Evolutionary conservation across 2,329 filamentous ascomycete genomes (phyloP), one percentile per base, ranked within the genome.

Genomic region (Trichoderma oligosporum): DNA sequence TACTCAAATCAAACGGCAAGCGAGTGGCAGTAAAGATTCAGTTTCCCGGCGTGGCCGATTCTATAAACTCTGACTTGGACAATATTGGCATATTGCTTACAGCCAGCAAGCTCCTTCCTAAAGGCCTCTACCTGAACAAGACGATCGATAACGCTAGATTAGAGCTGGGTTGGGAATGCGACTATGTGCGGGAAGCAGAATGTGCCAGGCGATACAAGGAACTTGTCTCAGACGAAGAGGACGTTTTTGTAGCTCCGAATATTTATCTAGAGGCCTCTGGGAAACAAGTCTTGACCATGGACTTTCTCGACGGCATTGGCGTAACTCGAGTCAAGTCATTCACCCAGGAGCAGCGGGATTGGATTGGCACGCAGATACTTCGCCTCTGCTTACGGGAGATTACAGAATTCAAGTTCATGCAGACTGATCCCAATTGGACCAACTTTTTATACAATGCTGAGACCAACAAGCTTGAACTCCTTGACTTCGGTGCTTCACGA

Each of bases 391-490:
- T 97, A 36, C 87, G 92, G 58, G 94, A 97, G 74, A 93, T 97
- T 65, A 87, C 87, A 62, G 91, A 96, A 73, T 97, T 97, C 82
- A 86, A 81, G 60, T 97, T 96, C 76, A 99, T 99, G 94, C 94
- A 99, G 75, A 99, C 94, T 4, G 94, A 99, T 69, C 94, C 94
- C 38, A 99, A 99, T 78, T 99, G 94, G 94, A 97, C 93, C 31
- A 99, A 99, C 73, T 99, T 99, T 72, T 80, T 97, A 18, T 99
- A 91, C 78, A 94, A 97, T 66, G 77, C 84, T 1, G 65, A 76
- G 18, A 84, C 80, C 4, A 77, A 84, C 65, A 88, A 85, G 67
- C 85, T 99, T 12, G 92, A 96, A 72, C 82, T 99, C 1, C 85
- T 99, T 52, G 95, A 99, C 73, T 99, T 99, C 72, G 94, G 94